phyloP scores from a whole-genome alignment of 2,329 filamentous ascomycete genomes.

The Venturia asperata region DNA sequence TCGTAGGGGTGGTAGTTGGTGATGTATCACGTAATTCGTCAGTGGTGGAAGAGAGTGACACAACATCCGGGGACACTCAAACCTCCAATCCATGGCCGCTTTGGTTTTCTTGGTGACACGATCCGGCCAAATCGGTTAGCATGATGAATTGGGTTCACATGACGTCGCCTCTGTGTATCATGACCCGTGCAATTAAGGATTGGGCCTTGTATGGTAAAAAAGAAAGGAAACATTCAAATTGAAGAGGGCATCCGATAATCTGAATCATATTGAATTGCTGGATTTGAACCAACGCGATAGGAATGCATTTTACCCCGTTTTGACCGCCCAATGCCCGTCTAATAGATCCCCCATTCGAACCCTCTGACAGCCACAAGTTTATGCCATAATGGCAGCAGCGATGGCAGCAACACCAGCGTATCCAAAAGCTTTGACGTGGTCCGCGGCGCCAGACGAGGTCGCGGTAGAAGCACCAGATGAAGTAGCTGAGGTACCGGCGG shows the following conservation, averaged over 20 bases:
- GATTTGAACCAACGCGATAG: background rate
- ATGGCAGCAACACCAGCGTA: slow-evolving; percentile 15
- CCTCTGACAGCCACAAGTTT: background rate
- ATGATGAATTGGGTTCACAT: too few species aligned
- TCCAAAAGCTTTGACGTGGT: slow-evolving; percentile 13
- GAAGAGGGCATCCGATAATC: background rate
- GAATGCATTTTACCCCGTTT: background rate
- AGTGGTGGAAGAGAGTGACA: too few species aligned
- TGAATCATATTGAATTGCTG: background rate
- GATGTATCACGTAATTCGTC: too few species aligned
- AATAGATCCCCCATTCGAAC: background rate
- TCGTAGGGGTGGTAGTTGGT: too few species aligned
- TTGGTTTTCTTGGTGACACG: too few species aligned
- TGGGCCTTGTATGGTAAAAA: background rate
- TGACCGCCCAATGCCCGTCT: background rate
- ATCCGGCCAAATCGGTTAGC: too few species aligned
- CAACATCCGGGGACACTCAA: too few species aligned
- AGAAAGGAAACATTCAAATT: background rate
- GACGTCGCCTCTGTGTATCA: too few species aligned
- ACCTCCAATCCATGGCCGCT: too few species aligned
- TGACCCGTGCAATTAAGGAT: too few species aligned
- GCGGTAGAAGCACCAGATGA: slow-evolving; percentile 8
- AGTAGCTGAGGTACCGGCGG: background rate
- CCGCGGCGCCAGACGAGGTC: slow-evolving; percentile 11
- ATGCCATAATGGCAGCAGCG: slow-evolving; percentile 18